Evolutionary conservation across 371 early-diverging fungal genomes (phyloP).

Genomic region (Syncephalastrum racemosum): DNA sequence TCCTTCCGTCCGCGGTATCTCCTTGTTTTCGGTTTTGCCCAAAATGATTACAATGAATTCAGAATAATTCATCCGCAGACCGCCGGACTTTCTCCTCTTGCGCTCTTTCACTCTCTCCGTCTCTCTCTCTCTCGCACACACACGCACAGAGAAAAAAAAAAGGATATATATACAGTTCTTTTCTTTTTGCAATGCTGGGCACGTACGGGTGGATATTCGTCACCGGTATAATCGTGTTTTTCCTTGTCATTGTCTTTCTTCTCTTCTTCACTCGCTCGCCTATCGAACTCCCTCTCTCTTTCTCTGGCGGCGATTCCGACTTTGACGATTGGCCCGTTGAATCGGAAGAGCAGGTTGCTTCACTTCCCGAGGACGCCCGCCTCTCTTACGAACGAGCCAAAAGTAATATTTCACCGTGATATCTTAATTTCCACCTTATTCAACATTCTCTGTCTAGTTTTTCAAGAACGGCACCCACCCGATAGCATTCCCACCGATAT

Average conservation of each 20-base stretch:
- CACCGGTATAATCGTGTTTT: slow-evolving; percentile 35
- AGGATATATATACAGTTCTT: background rate
- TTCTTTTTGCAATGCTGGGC: slow-evolving; percentile 16
- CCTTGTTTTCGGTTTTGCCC: no score
- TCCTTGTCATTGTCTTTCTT: slow-evolving; percentile 28
- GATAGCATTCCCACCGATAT: slow-evolving; percentile 63
- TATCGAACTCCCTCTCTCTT: slow-evolving; percentile 30
- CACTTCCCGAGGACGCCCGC: slow-evolving; percentile 43
- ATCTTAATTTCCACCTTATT: background rate
- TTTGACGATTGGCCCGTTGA: slow-evolving; percentile 37
- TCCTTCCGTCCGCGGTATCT: no score
- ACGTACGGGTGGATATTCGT: slow-evolving; percentile 40
- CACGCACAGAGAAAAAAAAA: no score
- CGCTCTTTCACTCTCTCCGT: no score
- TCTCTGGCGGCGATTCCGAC: slow-evolving; percentile 27
- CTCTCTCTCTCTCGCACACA: no score
- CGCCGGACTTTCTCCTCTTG: no score
- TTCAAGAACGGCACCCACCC: slow-evolving; percentile 61
- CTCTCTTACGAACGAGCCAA: slow-evolving; percentile 47
- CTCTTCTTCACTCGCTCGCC: slow-evolving; percentile 39
- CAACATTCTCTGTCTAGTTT: slow-evolving; percentile 21
- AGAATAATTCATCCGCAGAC: no score
- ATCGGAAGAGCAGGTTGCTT: slow-evolving; percentile 34
- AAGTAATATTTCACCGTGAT: no score
- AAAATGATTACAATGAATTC: no score